Conservation (phyloP, 768 basidiomycete genomes). For the Rhizopogon salebrosus region DNA sequence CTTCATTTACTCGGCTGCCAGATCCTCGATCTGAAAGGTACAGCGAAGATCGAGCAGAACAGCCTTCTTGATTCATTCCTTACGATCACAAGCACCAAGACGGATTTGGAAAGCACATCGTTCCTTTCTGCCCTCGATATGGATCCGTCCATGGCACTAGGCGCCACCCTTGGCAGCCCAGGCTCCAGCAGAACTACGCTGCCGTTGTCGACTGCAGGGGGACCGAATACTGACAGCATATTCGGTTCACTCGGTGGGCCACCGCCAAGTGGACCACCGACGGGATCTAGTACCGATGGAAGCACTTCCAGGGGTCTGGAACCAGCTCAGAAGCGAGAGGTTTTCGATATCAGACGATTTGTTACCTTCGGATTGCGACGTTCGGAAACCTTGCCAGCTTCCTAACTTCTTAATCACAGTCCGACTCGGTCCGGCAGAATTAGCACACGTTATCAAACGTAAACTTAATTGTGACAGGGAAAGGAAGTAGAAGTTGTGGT, state of each 20-base stretch:
- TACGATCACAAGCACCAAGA: constrained; percentile 87
- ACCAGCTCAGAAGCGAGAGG: constrained; percentile 54
- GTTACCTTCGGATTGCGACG: constrained; percentile 85
- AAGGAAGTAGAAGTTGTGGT: neutral
- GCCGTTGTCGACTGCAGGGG: constrained; percentile 33
- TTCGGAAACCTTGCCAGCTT: constrained; percentile 1
- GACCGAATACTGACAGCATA: constrained; percentile 38
- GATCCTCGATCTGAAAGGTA: constrained; percentile 95
- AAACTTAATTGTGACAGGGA: neutral
- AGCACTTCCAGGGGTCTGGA: constrained; percentile 36
- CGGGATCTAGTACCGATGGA: constrained; percentile 48
- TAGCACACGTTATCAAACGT: neutral
- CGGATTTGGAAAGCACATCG: constrained; percentile 82
- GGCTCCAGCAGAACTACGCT: constrained; percentile 58
- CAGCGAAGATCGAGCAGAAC: constrained; percentile 81
- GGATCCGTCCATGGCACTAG: constrained; percentile 66
- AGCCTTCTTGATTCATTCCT: constrained; percentile 88
- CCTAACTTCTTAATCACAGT: neutral
- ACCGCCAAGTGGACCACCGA: constrained; percentile 62
- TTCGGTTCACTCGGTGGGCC: constrained; percentile 51
- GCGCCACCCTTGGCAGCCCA: constrained; percentile 58
- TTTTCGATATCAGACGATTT: constrained; percentile 84
- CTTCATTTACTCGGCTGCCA: constrained; percentile 23
- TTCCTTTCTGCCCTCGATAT: constrained; percentile 94
- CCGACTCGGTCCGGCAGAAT: neutral